These are phyloP conservation scores for Chrysanthemum lavandulifolium DNA, from an alignment of 129 eudicot genomes.

Conservation along the genomic window DNA sequence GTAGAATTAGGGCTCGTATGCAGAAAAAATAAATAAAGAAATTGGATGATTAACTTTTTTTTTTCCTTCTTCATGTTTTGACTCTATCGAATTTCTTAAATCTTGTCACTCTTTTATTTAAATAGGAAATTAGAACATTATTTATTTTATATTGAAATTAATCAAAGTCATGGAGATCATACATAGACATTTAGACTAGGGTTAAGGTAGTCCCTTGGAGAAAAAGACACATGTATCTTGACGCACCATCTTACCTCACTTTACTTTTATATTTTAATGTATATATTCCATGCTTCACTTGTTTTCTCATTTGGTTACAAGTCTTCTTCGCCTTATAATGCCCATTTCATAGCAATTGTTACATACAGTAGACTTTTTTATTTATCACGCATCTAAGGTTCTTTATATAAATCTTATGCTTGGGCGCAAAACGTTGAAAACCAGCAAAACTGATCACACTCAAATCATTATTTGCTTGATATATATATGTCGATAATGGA, in stretches of 20 bases:
- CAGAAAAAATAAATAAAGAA: too few species aligned
- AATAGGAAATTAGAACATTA: background rate
- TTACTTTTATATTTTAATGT: background rate
- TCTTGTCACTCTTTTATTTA: background rate
- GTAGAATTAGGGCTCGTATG: too few species aligned
- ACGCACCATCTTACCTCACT: constrained; percentile 43
- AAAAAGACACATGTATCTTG: constrained; percentile 30
- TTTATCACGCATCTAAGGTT: background rate
- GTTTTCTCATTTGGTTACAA: constrained; percentile 32
- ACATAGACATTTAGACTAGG: background rate
- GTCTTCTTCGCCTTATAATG: constrained; percentile 30
- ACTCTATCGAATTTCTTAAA: too few species aligned
- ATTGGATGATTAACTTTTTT: too few species aligned
- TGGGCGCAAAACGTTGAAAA: too few species aligned
- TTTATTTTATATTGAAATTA: background rate
- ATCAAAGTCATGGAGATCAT: constrained; percentile 11
- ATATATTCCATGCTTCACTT: constrained; percentile 10
- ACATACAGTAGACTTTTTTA: background rate
- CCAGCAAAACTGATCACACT: background rate
- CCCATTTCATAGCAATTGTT: background rate
- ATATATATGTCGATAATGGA: constrained; percentile 17
- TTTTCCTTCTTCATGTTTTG: too few species aligned
- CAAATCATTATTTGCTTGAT: background rate
- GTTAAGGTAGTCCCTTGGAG: constrained; percentile 11
- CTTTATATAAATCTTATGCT: background rate